These are phyloP conservation scores for Plasmodium fragile DNA, from an alignment of 169 alveolate species.

Conservation along the genomic window DNA sequence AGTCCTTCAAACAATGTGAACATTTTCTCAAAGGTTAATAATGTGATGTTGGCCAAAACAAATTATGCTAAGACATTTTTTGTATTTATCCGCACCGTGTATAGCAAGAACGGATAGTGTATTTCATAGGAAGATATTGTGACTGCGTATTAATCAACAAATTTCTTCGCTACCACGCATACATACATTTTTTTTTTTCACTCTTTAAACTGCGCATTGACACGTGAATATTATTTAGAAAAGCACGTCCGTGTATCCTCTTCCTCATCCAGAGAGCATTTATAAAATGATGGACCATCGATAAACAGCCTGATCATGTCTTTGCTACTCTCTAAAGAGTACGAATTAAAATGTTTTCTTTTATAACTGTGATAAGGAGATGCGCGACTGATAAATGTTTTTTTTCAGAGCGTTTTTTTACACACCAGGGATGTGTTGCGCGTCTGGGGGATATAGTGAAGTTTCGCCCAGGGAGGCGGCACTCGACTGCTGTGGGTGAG, in stretches of 20 bases:
- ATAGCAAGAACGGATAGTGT: background rate
- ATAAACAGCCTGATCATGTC: background rate
- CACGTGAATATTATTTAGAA: background rate
- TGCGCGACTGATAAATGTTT: slow-evolving; percentile 7
- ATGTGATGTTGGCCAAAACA: background rate
- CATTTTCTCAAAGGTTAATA: background rate
- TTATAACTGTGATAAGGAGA: slow-evolving; percentile 12
- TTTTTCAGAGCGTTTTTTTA: slow-evolving; percentile 1
- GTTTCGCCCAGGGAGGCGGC: background rate
- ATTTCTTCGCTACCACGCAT: background rate
- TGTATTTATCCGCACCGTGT: background rate
- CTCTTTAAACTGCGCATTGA: background rate
- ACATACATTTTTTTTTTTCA: background rate
- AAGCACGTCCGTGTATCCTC: background rate
- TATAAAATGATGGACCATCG: background rate
- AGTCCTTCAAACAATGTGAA: background rate
- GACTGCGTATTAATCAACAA: background rate
- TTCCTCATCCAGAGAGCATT: background rate
- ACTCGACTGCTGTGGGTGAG: background rate
- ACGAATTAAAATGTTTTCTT: slow-evolving; percentile 19
- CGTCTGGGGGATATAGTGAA: background rate
- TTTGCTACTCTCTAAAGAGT: background rate
- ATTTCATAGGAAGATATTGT: background rate
- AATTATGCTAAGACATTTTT: background rate
- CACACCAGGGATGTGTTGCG: background rate